Evolutionary conservation across 148 eudicot species (phyloP).

Genomic region (Linanthus parryae): DNA sequence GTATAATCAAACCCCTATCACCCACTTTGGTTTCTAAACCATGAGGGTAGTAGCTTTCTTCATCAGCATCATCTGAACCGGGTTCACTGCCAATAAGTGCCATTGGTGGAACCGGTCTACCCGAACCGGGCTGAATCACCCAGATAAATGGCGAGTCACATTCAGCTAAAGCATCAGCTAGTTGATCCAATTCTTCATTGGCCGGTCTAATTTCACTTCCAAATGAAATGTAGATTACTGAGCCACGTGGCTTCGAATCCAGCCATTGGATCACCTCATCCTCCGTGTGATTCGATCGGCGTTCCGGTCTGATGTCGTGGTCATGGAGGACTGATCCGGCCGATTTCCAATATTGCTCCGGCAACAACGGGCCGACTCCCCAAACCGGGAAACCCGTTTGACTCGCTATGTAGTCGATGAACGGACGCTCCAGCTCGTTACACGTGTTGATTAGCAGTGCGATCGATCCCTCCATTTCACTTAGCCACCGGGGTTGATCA

Average conservation of each 20-base stretch:
- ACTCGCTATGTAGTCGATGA: conserved; percentile 31
- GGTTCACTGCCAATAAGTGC: conserved; percentile 12
- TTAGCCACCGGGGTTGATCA: conserved; percentile 34
- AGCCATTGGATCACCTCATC: conserved; percentile 60
- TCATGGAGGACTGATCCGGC: conserved; percentile 43
- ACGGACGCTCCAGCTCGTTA: conserved; percentile 41
- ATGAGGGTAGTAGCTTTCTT: conserved; percentile 37
- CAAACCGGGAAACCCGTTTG: conserved; percentile 36
- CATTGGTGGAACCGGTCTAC: conserved; percentile 31
- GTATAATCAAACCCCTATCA: conserved; percentile 44
- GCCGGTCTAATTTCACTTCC: conserved; percentile 70
- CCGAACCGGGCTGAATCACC: conserved; percentile 47
- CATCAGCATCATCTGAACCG: conserved; percentile 11
- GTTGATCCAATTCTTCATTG: conserved; percentile 36
- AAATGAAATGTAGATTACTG: conserved; percentile 56
- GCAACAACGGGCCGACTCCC: conserved; percentile 63
- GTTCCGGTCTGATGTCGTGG: conserved; percentile 33
- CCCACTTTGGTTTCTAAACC: conserved; percentile 40
- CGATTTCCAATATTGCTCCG: conserved; percentile 48
- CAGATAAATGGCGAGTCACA: conserved; percentile 37
- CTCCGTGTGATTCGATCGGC: conserved; percentile 40
- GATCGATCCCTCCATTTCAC: conserved; percentile 38
- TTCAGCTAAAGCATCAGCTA: conserved; percentile 42
- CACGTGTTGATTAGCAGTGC: conserved; percentile 54
- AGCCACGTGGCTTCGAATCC: conserved; percentile 40